These are phyloP conservation scores for Apiotrichum brassicae DNA, from an alignment of 1,284 basidiomycete genomes.

Conservation along the genomic window DNA sequence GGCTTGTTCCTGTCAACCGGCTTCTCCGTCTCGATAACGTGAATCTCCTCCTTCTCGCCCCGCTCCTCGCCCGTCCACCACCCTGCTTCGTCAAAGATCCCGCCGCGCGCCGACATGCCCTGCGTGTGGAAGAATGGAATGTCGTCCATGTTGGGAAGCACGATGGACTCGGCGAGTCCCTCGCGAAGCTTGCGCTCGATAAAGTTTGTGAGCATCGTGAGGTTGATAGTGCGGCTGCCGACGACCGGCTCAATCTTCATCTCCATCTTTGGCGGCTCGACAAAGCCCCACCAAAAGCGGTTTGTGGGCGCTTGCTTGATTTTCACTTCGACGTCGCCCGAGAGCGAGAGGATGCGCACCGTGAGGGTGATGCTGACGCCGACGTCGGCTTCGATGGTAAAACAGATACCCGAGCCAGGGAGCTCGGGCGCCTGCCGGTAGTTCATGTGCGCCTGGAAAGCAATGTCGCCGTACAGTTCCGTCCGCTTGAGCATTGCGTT, in stretches of 20 bases:
- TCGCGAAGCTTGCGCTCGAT: conserved; percentile 85
- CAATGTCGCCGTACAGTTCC: conserved; percentile 82
- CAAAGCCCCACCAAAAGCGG: conserved; percentile 97
- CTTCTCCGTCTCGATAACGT: background rate
- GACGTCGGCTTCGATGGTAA: conserved; percentile 79
- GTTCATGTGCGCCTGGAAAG: conserved; percentile 77
- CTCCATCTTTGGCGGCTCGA: conserved; percentile 81
- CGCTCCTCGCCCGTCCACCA: background rate
- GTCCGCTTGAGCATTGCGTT: conserved; percentile 97
- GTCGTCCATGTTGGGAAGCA: conserved; percentile 96
- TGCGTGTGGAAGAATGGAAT: conserved; percentile 87
- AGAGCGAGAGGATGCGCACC: conserved; percentile 72
- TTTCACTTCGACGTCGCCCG: conserved; percentile 83
- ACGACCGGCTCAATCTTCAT: conserved; percentile 87
- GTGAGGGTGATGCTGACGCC: conserved; percentile 83
- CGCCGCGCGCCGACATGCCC: conserved; percentile 64
- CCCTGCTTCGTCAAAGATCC: conserved; percentile 77
- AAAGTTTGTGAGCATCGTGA: conserved; percentile 72
- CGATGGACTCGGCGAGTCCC: conserved; percentile 87
- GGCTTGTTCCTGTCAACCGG: background rate
- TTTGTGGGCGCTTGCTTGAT: conserved; percentile 94
- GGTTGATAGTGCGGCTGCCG: conserved; percentile 57
- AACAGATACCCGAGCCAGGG: conserved; percentile 69
- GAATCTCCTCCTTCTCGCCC: background rate
- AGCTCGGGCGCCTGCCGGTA: conserved; percentile 47